Percentiles rank a stretch among this genome's conserved stretches.
phyloP scores from a whole-genome alignment of 1,139 yeast species.

The Magnusiomyces fungicola region DNA sequence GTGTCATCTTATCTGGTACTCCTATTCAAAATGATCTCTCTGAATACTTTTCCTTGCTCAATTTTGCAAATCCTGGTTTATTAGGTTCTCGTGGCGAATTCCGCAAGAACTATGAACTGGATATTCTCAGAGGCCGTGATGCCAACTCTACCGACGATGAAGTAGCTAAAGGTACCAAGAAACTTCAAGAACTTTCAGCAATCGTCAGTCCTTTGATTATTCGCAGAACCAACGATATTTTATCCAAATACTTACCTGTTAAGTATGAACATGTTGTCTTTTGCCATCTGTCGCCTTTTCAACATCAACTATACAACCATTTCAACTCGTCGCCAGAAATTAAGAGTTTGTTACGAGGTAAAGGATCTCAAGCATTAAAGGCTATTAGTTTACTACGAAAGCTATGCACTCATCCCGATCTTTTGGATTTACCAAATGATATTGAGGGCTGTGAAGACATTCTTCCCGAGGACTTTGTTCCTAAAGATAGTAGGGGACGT shows the following conservation, averaged over 20 bases:
- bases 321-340: constrained; percentile 80
- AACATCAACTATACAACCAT: constrained; percentile 58
- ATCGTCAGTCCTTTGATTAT: constrained; percentile 86
- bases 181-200: constrained; percentile 61
- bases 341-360: constrained; percentile 58
- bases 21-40: constrained; percentile 96
- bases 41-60: constrained; percentile 84
- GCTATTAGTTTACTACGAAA: constrained; percentile 87
- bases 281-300: constrained; percentile 77
- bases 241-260: constrained; percentile 88
- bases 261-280: constrained; percentile 95
- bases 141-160: constrained; percentile 84
- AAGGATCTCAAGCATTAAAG: constrained; percentile 75
- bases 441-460: constrained; percentile 57
- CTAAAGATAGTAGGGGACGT: constrained; percentile 39
- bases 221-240: constrained; percentile 89
- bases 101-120: constrained; percentile 73
- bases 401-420: constrained; percentile 88
- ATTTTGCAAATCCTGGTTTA: constrained; percentile 92
- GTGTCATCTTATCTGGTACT: constrained; percentile 93
- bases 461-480: constrained; percentile 68
- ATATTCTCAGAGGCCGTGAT: constrained; percentile 80
- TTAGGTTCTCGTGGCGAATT: constrained; percentile 81
- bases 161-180: constrained; percentile 60
- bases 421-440: constrained; percentile 68